A percentile compares a stretch with the other conserved stretches of the same genome.
Evolutionary conservation across 139 green algal genomes (phyloP).

Genomic region (Helicosporidium sp.): DNA sequence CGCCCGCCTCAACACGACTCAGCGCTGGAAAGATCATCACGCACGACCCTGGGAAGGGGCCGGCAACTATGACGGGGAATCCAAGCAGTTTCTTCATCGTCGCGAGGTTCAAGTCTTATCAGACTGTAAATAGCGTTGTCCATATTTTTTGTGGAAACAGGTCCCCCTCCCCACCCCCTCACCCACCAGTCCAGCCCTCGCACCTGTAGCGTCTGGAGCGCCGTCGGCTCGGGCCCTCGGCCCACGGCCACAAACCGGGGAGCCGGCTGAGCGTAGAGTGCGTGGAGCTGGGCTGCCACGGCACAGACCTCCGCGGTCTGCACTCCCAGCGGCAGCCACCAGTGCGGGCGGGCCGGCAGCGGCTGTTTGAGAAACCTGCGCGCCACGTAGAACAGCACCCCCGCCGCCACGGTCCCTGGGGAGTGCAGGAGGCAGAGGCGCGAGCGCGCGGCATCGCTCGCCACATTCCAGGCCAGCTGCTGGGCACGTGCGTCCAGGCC

Average conservation of each 20-base stretch:
- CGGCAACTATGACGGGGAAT: too few species aligned
- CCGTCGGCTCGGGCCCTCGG: too few species aligned
- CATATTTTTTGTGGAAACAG: too few species aligned
- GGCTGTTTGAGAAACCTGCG: conserved; percentile 34
- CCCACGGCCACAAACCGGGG: background rate
- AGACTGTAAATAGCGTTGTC: too few species aligned
- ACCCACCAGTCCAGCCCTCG: too few species aligned
- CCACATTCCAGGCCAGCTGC: conserved; percentile 68
- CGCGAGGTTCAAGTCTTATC: too few species aligned
- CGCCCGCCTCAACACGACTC: too few species aligned
- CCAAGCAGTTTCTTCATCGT: too few species aligned
- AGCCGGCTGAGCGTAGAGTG: conserved; percentile 17
- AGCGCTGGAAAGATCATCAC: too few species aligned
- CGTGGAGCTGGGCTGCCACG: conserved; percentile 28
- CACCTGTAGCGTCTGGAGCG: background rate
- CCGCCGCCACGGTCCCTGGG: conserved; percentile 59
- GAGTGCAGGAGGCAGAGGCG: conserved; percentile 72
- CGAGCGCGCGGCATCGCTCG: conserved; percentile 76
- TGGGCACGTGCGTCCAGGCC: conserved; percentile 15
- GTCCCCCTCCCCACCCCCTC: too few species aligned
- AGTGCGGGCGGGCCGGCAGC: conserved; percentile 52
- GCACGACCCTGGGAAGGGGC: too few species aligned
- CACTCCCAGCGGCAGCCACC: conserved; percentile 59
- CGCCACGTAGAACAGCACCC: conserved; percentile 64
- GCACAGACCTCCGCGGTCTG: conserved; percentile 32